Evolutionary conservation across 257 asterid species (phyloP).

Genomic region (Plantago elongata): DNA sequence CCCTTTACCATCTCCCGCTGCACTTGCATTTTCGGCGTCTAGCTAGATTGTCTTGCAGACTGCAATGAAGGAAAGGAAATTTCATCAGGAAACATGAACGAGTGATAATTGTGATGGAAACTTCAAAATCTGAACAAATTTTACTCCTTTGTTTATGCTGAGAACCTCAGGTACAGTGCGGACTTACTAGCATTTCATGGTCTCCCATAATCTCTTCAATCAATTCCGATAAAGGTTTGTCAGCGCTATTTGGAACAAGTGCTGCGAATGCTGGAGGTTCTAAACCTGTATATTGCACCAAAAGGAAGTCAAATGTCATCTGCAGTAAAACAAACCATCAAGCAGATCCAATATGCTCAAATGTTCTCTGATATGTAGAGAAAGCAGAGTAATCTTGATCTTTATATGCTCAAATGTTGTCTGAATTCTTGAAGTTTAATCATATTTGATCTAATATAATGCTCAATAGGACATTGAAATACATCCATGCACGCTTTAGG

Average conservation of each 20-base stretch:
- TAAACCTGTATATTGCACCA: constrained; percentile 39
- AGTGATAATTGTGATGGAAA: no score
- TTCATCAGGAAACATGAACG: no score
- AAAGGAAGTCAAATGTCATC: background rate
- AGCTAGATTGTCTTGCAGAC: no score
- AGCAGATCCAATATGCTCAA: background rate
- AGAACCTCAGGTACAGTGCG: no score
- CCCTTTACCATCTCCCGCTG: no score
- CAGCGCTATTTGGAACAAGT: constrained; percentile 78
- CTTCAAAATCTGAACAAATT: no score
- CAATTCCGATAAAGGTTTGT: constrained; percentile 66
- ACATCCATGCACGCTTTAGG: background rate
- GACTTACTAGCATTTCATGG: constrained; percentile 74
- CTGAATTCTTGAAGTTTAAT: background rate
- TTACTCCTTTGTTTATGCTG: no score
- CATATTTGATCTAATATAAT: background rate
- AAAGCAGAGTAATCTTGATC: no score
- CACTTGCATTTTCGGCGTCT: no score
- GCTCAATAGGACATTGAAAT: background rate
- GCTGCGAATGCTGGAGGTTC: constrained; percentile 78
- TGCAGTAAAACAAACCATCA: background rate
- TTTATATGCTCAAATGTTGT: background rate
- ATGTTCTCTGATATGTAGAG: background rate
- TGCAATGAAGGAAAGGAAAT: no score
- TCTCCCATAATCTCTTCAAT: constrained; percentile 92